phyloP scores from a whole-genome alignment of 2,329 filamentous ascomycete genomes.

The Colletotrichum theobromicola region DNA sequence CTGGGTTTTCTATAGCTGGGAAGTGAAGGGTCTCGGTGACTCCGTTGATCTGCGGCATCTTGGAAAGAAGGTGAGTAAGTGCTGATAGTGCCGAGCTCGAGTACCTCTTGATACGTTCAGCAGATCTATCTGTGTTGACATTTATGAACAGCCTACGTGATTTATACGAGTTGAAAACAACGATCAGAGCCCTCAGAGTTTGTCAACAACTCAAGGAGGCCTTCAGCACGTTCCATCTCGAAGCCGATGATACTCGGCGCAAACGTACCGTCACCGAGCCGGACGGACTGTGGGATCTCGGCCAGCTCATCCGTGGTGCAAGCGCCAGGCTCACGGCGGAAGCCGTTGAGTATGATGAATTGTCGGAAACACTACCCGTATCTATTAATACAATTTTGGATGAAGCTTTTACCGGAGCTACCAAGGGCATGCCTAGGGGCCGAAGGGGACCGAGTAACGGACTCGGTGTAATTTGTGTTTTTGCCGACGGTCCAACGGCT shows the following conservation, averaged over 20 bases:
- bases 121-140: background rate
- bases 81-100: background rate
- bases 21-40: background rate
- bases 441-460: background rate
- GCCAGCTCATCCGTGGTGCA: background rate
- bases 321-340: background rate
- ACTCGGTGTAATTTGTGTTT: background rate
- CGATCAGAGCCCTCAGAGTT: background rate
- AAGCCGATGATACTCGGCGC: background rate
- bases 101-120: background rate
- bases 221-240: background rate
- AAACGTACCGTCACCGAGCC: background rate
- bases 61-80: background rate
- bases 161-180: background rate
- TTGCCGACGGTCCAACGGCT: background rate
- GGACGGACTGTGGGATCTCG: background rate
- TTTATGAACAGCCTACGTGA: background rate
- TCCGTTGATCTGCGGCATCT: background rate
- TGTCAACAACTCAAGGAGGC: too few species aligned
- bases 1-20: slow-evolving; percentile 21
- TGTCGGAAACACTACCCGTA: background rate
- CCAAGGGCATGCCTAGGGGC: background rate
- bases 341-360: background rate
- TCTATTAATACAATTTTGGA: background rate
- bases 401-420: background rate